phyloP scores from a whole-genome alignment of 208 protist genomes.

The Histomonas meleagridis region DNA sequence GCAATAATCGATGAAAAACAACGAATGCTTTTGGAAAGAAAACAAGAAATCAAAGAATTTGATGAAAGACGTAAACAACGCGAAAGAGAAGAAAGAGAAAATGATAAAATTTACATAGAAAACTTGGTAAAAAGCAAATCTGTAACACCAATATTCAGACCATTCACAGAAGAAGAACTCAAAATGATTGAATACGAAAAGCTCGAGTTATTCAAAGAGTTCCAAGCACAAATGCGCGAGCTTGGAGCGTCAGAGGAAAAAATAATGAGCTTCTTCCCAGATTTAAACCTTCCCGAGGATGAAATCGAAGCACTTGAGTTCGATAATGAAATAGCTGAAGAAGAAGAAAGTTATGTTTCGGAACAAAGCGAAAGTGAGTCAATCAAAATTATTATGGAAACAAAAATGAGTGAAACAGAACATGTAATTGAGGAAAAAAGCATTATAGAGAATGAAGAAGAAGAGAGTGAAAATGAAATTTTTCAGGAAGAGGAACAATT shows the following conservation, averaged over 20 bases:
- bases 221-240: not conserved
- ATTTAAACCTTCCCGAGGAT: constrained; percentile 14
- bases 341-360: not conserved
- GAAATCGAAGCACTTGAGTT: not conserved
- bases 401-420: not conserved
- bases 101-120: not conserved
- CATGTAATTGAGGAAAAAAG: not conserved
- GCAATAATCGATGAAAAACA: not conserved
- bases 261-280: constrained; percentile 18
- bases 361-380: not conserved
- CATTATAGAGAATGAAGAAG: not conserved
- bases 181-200: not conserved
- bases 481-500: not conserved
- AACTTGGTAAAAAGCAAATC: not conserved
- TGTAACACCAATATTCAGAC: constrained; percentile 6
- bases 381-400: not conserved
- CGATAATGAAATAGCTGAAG: not conserved
- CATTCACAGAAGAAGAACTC: not conserved
- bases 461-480: not conserved
- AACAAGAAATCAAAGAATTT: not conserved
- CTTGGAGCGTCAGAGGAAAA: constrained; percentile 19
- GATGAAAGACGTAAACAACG: not conserved
- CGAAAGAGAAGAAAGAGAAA: not conserved
- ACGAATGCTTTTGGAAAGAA: not conserved
- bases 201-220: not conserved